Percentiles rank a stretch among this genome's conserved stretches.
These are phyloP conservation scores for Odonthalia washingtoniensis DNA, from an alignment of 31 red algal species.

Conservation along the genomic window DNA sequence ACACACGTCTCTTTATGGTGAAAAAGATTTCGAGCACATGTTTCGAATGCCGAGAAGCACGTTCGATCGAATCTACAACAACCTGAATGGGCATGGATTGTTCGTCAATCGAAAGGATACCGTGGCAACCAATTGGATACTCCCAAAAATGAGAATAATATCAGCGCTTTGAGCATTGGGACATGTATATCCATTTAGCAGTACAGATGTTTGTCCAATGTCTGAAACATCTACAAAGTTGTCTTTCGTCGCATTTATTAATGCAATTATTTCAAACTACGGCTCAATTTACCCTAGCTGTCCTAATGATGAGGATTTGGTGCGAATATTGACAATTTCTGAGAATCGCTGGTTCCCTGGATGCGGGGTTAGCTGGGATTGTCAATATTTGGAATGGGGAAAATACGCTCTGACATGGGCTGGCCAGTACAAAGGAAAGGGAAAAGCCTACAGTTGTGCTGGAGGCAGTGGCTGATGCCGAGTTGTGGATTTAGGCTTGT, in stretches of 20 bases:
- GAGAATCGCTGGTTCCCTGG: conserved; percentile 21
- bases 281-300: neutral
- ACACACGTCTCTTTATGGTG: too few species aligned
- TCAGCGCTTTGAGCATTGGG: too few species aligned
- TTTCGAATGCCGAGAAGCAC: too few species aligned
- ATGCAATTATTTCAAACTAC: neutral
- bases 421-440: conserved; percentile 11
- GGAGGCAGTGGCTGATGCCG: conserved; percentile 31
- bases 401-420: conserved; percentile 1
- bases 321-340: conserved; percentile 16
- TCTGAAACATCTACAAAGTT: neutral
- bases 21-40: too few species aligned
- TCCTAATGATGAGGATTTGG: conserved; percentile 19
- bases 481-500: conserved; percentile 43
- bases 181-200: too few species aligned
- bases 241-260: neutral
- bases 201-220: conserved; percentile 20
- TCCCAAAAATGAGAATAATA: too few species aligned
- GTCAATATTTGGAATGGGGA: conserved; percentile 19
- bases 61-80: too few species aligned
- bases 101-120: too few species aligned
- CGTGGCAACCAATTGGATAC: too few species aligned
- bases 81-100: too few species aligned
- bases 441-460: conserved; percentile 24
- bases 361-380: conserved; percentile 38